phyloP scores from a whole-genome alignment of 805 yeast species.

The Ogataea ganodermae region DNA sequence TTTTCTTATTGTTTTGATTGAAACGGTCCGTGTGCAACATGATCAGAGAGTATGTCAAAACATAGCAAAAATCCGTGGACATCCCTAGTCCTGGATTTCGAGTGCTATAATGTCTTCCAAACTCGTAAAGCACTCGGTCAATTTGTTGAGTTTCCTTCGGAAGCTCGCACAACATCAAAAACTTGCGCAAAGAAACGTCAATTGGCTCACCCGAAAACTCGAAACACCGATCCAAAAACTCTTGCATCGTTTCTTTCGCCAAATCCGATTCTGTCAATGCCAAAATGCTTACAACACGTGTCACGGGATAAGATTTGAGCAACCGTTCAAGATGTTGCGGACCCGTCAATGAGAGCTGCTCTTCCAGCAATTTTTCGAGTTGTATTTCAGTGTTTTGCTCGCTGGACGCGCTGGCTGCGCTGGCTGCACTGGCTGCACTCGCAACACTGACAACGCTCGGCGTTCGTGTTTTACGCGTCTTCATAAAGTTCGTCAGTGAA shows the following conservation, averaged over 20 bases:
- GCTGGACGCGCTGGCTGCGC: constrained; percentile 6
- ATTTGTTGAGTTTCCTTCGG: constrained; percentile 79
- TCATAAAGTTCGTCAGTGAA: constrained; percentile 34
- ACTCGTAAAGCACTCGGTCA: constrained; percentile 62
- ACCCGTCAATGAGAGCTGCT: not conserved
- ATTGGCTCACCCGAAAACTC: constrained; percentile 57
- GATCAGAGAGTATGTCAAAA: constrained; percentile 62
- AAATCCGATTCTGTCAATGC: constrained; percentile 34
- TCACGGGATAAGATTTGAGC: constrained; percentile 29
- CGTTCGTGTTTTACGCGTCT: constrained; percentile 16
- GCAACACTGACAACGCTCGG: constrained; percentile 10
- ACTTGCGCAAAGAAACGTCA: constrained; percentile 63
- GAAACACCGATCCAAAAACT: constrained; percentile 40
- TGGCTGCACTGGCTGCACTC: constrained; percentile 7
- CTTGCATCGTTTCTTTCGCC: constrained; percentile 25
- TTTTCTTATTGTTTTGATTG: constrained; percentile 64
- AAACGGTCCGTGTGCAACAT: constrained; percentile 76
- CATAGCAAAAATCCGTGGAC: constrained; percentile 57
- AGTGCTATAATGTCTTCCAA: constrained; percentile 52
- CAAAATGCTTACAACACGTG: constrained; percentile 31
- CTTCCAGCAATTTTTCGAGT: constrained; percentile 9
- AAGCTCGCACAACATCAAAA: constrained; percentile 56
- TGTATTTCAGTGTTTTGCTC: not conserved
- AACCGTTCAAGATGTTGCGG: constrained; percentile 34
- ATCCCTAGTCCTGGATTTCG: constrained; percentile 41